These are phyloP conservation scores for Mycotypha africana DNA, from an alignment of 371 early-diverging fungal genomes.

Conservation along the genomic window DNA sequence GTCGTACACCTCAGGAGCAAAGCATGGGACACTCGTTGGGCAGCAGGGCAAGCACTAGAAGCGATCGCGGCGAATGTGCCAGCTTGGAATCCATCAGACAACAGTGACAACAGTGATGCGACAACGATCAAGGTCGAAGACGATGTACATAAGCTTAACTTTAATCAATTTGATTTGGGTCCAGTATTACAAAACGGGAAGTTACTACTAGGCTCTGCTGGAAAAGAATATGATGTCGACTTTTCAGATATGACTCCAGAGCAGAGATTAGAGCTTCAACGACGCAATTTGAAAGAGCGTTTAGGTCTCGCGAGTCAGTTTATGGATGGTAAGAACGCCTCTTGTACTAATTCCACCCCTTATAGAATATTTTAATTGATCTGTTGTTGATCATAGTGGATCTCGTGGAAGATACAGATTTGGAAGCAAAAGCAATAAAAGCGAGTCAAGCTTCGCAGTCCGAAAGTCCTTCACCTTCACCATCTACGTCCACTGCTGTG, in stretches of 20 bases:
- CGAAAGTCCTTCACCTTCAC: conserved; percentile 29
- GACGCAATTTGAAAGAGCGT: conserved; percentile 76
- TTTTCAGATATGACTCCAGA: conserved; percentile 75
- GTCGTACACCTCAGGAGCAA: conserved; percentile 82
- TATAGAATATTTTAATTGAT: too few species aligned
- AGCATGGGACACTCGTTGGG: conserved; percentile 95
- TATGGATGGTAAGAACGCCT: conserved; percentile 66
- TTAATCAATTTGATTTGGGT: conserved; percentile 79
- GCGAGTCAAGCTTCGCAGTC: conserved; percentile 4
- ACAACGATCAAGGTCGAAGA: conserved; percentile 14
- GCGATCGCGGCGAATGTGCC: conserved; percentile 86
- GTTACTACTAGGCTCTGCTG: conserved; percentile 81
- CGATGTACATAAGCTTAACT: conserved; percentile 53
- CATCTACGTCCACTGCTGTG: conserved; percentile 19
- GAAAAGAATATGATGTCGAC: conserved; percentile 89
- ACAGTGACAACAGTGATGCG: conserved; percentile 3
- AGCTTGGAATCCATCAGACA: conserved; percentile 65
- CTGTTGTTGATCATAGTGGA: too few species aligned
- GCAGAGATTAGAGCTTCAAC: conserved; percentile 79
- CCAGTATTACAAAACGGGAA: conserved; percentile 77
- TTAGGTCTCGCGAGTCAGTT: conserved; percentile 88
- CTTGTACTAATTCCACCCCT: neutral
- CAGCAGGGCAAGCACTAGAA: conserved; percentile 89
- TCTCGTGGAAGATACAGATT: conserved; percentile 63
- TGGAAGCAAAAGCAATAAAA: conserved; percentile 27